These are phyloP conservation scores for Podaxis pistillaris DNA, from an alignment of 768 basidiomycete genomes.

Conservation along the genomic window DNA sequence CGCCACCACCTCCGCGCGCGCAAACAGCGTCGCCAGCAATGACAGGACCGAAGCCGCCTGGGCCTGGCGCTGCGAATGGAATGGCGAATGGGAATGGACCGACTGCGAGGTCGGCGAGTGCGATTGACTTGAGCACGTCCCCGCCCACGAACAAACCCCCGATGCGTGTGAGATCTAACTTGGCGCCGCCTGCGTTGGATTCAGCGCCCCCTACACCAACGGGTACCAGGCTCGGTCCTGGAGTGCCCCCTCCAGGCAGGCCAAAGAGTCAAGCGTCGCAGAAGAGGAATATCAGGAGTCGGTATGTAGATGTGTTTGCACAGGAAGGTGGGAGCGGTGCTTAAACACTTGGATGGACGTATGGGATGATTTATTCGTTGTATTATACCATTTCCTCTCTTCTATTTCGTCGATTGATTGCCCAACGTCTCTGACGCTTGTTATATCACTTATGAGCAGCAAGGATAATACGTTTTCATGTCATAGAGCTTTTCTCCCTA, in stretches of 20 bases:
- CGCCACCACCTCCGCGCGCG: slow-evolving; percentile 72
- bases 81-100: slow-evolving; percentile 29
- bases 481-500: slow-evolving; percentile 16
- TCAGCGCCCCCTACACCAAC: slow-evolving; percentile 50
- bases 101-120: slow-evolving; percentile 57
- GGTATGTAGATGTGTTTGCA: slow-evolving; percentile 92
- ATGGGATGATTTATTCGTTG: slow-evolving; percentile 14
- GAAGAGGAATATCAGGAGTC: slow-evolving; percentile 76
- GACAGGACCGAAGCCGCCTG: slow-evolving; percentile 30
- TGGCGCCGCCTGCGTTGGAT: slow-evolving; percentile 49
- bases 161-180: slow-evolving; percentile 62
- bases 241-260: slow-evolving; percentile 50
- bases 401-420: slow-evolving; percentile 15
- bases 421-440: slow-evolving; percentile 3
- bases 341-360: slow-evolving; percentile 18
- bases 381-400: slow-evolving; percentile 13
- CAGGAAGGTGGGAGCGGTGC: slow-evolving; percentile 36
- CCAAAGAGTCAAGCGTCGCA: slow-evolving; percentile 55
- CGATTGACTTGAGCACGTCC: slow-evolving; percentile 56
- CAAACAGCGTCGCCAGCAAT: slow-evolving; percentile 83
- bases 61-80: neutral
- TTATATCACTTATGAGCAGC: neutral
- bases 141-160: slow-evolving; percentile 45
- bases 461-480: slow-evolving; percentile 7
- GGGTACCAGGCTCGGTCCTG: slow-evolving; percentile 42